Evolutionary conservation across 2,329 filamentous ascomycete genomes (phyloP).

Genomic region (Scedosporium aurantiacum): DNA sequence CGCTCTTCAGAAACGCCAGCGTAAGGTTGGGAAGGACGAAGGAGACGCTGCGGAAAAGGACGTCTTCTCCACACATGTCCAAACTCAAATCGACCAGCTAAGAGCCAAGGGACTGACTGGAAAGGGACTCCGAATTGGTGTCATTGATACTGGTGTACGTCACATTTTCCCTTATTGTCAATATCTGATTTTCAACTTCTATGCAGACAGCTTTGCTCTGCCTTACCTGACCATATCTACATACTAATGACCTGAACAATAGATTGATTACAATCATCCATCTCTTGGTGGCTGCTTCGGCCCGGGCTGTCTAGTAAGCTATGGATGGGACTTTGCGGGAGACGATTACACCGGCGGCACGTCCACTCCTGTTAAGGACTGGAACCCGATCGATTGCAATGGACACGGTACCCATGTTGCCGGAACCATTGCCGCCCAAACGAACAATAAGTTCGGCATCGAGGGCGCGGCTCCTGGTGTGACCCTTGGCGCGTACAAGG

Average conservation of each 20-base stretch:
- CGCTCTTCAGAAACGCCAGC: neutral
- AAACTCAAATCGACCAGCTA: constrained; percentile 46
- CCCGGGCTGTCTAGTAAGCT: constrained; percentile 42
- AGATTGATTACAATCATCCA: constrained; percentile 52
- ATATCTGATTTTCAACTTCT: too few relatives aligned
- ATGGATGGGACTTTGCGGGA: constrained; percentile 47
- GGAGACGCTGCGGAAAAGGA: constrained; percentile 18
- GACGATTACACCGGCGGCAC: constrained; percentile 33
- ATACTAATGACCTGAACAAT: neutral
- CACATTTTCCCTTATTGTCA: neutral
- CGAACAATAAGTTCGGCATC: constrained; percentile 33
- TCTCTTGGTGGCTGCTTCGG: constrained; percentile 56
- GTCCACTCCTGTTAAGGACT: constrained; percentile 30
- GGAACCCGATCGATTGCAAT: constrained; percentile 42
- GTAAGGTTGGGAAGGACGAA: neutral
- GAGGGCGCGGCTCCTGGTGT: constrained; percentile 47
- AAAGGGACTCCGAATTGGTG: constrained; percentile 39
- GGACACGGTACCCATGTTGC: constrained; percentile 53
- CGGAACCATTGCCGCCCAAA: constrained; percentile 50
- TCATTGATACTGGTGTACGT: constrained; percentile 44
- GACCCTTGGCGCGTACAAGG: constrained; percentile 43
- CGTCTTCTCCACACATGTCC: constrained; percentile 38
- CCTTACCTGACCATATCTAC: neutral
- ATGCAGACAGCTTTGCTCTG: neutral
- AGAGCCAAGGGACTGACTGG: constrained; percentile 35